Percentiles rank a stretch among this genome's conserved stretches.
Conservation (phyloP, 2,329 filamentous ascomycete species). For the Epichloe gansuensis region DNA sequence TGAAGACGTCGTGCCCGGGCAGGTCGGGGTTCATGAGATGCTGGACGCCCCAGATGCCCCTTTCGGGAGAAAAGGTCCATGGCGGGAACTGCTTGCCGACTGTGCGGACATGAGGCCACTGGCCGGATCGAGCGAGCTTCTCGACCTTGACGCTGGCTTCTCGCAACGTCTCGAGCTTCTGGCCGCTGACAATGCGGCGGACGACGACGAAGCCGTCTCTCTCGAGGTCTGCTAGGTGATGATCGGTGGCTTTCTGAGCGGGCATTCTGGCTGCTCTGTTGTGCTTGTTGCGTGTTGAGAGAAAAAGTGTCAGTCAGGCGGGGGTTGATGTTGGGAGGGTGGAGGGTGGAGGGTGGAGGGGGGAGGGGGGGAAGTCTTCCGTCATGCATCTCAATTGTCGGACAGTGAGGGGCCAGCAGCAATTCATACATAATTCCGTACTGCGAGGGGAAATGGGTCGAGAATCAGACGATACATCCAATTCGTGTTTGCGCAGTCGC, state of each 20-base stretch:
- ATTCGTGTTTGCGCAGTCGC: too few species aligned
- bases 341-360: too few species aligned
- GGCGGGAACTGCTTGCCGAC: slow-evolving; percentile 86
- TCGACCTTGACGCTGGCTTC: slow-evolving; percentile 45
- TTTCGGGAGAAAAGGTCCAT: slow-evolving; percentile 48
- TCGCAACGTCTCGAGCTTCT: slow-evolving; percentile 46
- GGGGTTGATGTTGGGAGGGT: too few species aligned
- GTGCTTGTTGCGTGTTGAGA: neutral
- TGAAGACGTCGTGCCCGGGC: slow-evolving; percentile 48
- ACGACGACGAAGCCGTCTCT: slow-evolving; percentile 66
- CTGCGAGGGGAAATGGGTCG: too few species aligned
- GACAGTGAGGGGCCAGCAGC: too few species aligned
- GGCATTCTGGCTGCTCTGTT: slow-evolving; percentile 7
- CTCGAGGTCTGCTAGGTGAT: slow-evolving; percentile 37
- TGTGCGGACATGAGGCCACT: slow-evolving; percentile 72
- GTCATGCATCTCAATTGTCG: too few species aligned
- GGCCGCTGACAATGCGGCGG: slow-evolving; percentile 45
- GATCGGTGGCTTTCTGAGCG: slow-evolving; percentile 7
- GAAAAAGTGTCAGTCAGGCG: too few species aligned
- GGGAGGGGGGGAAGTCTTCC: too few species aligned
- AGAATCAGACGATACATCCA: too few species aligned
- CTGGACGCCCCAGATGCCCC: slow-evolving; percentile 82
- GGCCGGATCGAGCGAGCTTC: slow-evolving; percentile 49
- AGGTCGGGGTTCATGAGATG: slow-evolving; percentile 67
- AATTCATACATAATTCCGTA: too few species aligned